Evolutionary conservation across 164 flowering plant species (phyloP), one percentile per base, ranked within the genome.

Genomic region (Berberis vulgaris): DNA sequence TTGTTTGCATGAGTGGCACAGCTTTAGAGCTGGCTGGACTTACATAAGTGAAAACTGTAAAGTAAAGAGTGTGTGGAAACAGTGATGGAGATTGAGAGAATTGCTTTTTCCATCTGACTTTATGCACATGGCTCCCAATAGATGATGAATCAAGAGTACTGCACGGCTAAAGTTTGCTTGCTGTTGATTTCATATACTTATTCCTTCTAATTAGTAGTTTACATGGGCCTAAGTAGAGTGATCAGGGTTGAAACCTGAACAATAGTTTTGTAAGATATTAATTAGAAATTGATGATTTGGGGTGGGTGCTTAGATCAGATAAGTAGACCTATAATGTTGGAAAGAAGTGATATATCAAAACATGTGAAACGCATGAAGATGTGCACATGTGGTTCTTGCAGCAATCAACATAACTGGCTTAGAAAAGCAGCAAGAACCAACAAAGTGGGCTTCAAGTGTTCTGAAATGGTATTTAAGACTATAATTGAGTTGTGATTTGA

Each of bases 91-190:
- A 10, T 12, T 52, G 10, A 10, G 54, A 52, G 54, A 52, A 6
- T 7, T 63, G 70, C 67, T 68, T 76, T 69, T 66, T 76, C 68
- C 64, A 7, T 62, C 40, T 64, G 57, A 62, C 83, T 80, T 80
- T 79, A 57, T 72, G 85, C 89, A 82, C 86, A 82, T 84, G 86
- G 80, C 57, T 76, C 61, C 72, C 72, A 71, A 65, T 62, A 70
- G 64, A 73, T 67, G 66, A 69, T 50, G 0, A 26, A 26, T 26
- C 26, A 26, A 26, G 26, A 26, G 26, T 26, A 26, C 26, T 26
- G 66, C 69, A 50, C 75, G 67, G 59, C 52, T 53, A 76, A 83
- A 78, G 83, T 68, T 85, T 83, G 77, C 86, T 80, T 81, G 74
- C 69, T 59, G 63, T 43, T 74, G 76, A 82, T 84, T 77, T 73